A percentile compares a stretch with the other conserved stretches of the same genome.
phyloP scores from a whole-genome alignment of 2,329 filamentous ascomycete genomes.

The Xylaria sp. region DNA sequence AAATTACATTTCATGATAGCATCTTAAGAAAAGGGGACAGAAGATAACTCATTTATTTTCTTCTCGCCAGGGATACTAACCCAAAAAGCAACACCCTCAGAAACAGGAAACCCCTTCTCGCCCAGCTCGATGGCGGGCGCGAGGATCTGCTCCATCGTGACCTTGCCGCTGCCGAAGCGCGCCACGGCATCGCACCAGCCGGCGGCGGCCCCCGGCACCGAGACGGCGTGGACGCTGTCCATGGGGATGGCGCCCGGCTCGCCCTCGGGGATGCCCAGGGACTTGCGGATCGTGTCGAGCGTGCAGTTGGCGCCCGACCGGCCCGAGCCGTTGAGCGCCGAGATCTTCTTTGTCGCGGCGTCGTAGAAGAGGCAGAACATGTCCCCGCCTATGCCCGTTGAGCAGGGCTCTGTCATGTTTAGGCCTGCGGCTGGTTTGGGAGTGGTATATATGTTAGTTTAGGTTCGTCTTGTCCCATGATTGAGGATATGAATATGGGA shows the following conservation, averaged over 20 bases:
- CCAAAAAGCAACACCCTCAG: slow-evolving; percentile 76
- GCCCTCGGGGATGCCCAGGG: slow-evolving; percentile 72
- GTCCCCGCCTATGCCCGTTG: slow-evolving; percentile 95
- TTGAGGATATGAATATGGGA: background rate
- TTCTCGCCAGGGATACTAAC: slow-evolving; percentile 60
- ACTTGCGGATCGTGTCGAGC: slow-evolving; percentile 75
- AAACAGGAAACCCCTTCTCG: slow-evolving; percentile 90
- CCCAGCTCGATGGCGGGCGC: slow-evolving; percentile 85
- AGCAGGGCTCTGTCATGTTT: slow-evolving; percentile 92
- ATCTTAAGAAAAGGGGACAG: background rate
- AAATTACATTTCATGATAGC: too few relatives aligned
- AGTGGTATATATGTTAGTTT: background rate
- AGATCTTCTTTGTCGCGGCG: slow-evolving; percentile 82
- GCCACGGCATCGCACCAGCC: slow-evolving; percentile 93
- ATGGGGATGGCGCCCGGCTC: slow-evolving; percentile 73
- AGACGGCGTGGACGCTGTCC: slow-evolving; percentile 81
- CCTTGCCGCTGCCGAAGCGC: slow-evolving; percentile 87
- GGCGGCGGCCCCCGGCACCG: slow-evolving; percentile 88
- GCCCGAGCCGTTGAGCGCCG: slow-evolving; percentile 93
- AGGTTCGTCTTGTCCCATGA: background rate
- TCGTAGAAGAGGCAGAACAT: slow-evolving; percentile 97
- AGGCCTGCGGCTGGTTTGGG: slow-evolving; percentile 77
- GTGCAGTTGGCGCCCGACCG: slow-evolving; percentile 76
- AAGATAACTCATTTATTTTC: too few relatives aligned
- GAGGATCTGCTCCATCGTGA: slow-evolving; percentile 81